Evolutionary conservation across 2,329 filamentous ascomycete genomes (phyloP).

Genomic region (Hypoxylon sp.): DNA sequence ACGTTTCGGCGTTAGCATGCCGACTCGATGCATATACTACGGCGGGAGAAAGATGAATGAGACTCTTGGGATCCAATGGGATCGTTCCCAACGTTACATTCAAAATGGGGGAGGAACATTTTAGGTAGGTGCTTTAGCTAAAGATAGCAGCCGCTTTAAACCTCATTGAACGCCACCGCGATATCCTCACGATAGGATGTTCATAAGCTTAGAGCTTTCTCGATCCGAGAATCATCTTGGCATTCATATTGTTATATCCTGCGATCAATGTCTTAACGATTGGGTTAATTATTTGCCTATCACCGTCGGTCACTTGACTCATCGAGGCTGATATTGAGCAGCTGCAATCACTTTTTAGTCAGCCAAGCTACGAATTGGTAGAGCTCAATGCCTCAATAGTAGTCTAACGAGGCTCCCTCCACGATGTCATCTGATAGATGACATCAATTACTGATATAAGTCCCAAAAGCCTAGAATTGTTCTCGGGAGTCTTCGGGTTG

Average conservation of each 20-base stretch:
- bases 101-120: neutral
- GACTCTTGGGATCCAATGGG: constrained; percentile 38
- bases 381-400: constrained; percentile 2
- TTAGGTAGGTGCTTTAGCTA: constrained; percentile 17
- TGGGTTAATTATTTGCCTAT: constrained; percentile 26
- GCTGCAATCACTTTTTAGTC: constrained; percentile 6
- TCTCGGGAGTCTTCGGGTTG: constrained; percentile 21
- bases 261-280: constrained; percentile 13
- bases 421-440: constrained; percentile 2
- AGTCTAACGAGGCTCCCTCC: constrained; percentile 12
- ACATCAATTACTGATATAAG: constrained; percentile 12
- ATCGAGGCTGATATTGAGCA: neutral
- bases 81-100: constrained; percentile 12
- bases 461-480: neutral
- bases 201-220: constrained; percentile 8
- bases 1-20: constrained; percentile 35
- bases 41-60: constrained; percentile 19
- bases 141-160: constrained; percentile 26
- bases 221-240: constrained; percentile 12
- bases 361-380: constrained; percentile 18
- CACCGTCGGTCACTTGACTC: constrained; percentile 6
- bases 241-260: constrained; percentile 4
- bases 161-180: constrained; percentile 14
- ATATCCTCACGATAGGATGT: constrained; percentile 4
- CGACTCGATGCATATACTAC: constrained; percentile 25